Conservation (phyloP, 2,329 filamentous ascomycete species). For the Phaeosphaeriaceae sp. region DNA sequence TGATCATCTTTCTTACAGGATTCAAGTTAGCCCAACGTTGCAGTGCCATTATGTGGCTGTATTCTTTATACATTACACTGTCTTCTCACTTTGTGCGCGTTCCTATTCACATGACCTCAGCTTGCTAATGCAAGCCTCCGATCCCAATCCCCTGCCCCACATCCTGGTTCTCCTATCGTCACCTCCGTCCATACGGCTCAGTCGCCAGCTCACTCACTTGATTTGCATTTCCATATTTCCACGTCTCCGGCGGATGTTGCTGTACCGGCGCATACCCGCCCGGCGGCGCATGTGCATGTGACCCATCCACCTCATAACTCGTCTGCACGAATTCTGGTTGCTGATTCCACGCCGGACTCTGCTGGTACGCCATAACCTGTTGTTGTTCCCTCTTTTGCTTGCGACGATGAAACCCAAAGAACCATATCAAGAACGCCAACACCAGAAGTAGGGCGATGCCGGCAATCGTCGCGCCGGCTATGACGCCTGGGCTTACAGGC, state of each 20-base stretch:
- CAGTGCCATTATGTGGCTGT: no score
- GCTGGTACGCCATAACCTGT: not conserved
- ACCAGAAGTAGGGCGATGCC: constrained; percentile 1
- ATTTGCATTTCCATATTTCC: not conserved
- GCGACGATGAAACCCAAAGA: constrained; percentile 16
- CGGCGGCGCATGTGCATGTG: not conserved
- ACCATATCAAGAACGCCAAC: constrained; percentile 1
- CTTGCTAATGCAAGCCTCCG: no score
- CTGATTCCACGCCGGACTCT: not conserved
- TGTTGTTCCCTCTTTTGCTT: constrained; percentile 1
- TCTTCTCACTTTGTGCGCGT: no score
- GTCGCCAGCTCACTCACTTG: not conserved
- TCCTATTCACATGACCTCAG: no score
- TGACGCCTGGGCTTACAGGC: not conserved
- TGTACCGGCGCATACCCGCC: not conserved
- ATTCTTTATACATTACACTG: no score
- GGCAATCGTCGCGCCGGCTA: not conserved
- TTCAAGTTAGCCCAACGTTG: no score
- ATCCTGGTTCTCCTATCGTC: no score
- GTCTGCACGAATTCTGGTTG: not conserved
- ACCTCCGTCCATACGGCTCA: not conserved
- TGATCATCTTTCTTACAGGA: no score
- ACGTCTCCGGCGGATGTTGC: not conserved
- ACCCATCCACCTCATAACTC: not conserved
- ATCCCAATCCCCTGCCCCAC: no score